These are phyloP conservation scores for Maudiozyma pseudohumilis DNA, from an alignment of 805 yeast species.

Conservation along the genomic window DNA sequence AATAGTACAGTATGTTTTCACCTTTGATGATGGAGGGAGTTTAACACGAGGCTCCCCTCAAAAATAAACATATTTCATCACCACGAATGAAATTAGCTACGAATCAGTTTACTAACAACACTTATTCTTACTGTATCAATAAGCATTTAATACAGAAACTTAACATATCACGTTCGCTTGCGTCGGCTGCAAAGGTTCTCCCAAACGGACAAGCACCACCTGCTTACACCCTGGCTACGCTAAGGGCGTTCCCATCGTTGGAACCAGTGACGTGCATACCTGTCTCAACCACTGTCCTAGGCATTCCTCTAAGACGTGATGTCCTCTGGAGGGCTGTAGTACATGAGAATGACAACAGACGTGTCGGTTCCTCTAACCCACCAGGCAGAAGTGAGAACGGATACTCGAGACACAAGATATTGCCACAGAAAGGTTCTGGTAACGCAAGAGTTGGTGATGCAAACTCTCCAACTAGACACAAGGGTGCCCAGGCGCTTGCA, in stretches of 20 bases:
- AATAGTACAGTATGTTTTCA: conserved; percentile 2
- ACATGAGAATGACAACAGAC: conserved; percentile 77
- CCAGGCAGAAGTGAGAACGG: conserved; percentile 82
- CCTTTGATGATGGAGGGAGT: background rate
- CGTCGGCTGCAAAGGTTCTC: background rate
- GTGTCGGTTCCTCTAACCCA: conserved; percentile 85
- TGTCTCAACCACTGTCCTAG: conserved; percentile 59
- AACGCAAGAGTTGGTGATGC: conserved; percentile 94
- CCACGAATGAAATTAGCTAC: too few species aligned
- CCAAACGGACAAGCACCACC: conserved; percentile 41
- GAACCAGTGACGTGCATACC: conserved; percentile 77
- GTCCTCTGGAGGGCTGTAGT: conserved; percentile 89
- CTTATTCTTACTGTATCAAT: too few species aligned
- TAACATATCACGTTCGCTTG: background rate
- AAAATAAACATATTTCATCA: too few species aligned
- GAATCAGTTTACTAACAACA: too few species aligned
- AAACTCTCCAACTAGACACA: conserved; percentile 83
- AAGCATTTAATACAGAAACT: background rate
- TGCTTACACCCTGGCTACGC: conserved; percentile 60
- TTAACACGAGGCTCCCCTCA: too few species aligned
- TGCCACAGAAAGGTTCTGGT: conserved; percentile 91
- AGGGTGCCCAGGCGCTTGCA: conserved; percentile 84
- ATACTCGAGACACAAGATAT: conserved; percentile 70
- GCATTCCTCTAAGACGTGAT: conserved; percentile 78
- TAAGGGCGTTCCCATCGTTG: conserved; percentile 80